These are phyloP conservation scores for Globisporangium heterothallicum DNA, from an alignment of 352 stramenopile genomes.

Conservation along the genomic window DNA sequence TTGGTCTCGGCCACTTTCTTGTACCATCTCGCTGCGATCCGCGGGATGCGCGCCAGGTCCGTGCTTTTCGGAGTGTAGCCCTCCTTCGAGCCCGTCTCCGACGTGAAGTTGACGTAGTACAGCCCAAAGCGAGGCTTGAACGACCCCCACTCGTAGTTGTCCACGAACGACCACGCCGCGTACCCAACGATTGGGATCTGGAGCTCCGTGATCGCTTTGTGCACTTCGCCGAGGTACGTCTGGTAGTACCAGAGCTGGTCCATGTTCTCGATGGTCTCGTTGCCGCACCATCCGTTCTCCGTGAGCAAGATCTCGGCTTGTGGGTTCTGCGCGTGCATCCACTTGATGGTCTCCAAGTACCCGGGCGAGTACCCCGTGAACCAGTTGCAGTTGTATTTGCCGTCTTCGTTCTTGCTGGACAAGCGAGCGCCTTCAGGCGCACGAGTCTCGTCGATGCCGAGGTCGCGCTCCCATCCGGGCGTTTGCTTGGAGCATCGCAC, in stretches of 20 bases:
- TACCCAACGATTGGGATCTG: conserved; percentile 73
- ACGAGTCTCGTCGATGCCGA: conserved; percentile 45
- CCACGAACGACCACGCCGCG: conserved; percentile 90
- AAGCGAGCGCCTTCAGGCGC: conserved; percentile 48
- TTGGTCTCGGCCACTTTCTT: conserved; percentile 24
- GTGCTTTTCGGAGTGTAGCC: conserved; percentile 16
- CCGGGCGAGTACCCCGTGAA: conserved; percentile 39
- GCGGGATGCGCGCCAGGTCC: conserved; percentile 14
- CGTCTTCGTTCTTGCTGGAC: conserved; percentile 26
- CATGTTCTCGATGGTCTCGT: conserved; percentile 36
- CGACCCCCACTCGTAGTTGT: conserved; percentile 95
- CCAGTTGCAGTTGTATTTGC: conserved; percentile 35
- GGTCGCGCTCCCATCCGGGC: conserved; percentile 36
- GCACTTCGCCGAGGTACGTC: conserved; percentile 38
- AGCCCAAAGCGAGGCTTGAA: conserved; percentile 47
- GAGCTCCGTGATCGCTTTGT: conserved; percentile 39
- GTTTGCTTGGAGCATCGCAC: conserved; percentile 26
- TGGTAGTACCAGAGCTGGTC: conserved; percentile 52
- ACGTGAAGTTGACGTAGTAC: conserved; percentile 45
- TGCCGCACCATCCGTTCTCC: conserved; percentile 51
- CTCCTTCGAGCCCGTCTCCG: conserved; percentile 20
- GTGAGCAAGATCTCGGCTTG: conserved; percentile 35
- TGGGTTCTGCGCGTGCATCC: conserved; percentile 29
- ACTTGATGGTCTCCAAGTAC: conserved; percentile 39
- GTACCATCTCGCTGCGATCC: conserved; percentile 32